phyloP scores from a whole-genome alignment of 306 rosid species.

The Cicer pinnatifidum region DNA sequence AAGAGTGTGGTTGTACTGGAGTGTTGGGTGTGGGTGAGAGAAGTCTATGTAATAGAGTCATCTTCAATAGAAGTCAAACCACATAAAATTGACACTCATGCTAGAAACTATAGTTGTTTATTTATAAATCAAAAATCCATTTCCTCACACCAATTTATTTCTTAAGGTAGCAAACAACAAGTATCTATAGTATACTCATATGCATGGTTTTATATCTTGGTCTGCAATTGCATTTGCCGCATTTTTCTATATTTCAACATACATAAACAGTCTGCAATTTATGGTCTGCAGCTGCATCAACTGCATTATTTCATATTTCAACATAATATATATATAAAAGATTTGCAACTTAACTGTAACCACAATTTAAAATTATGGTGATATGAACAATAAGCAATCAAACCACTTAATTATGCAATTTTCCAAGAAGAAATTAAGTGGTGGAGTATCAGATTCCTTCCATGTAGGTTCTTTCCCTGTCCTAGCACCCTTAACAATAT shows the following conservation, averaged over 20 bases:
- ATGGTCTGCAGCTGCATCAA: too few relatives aligned
- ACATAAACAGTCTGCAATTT: too few relatives aligned
- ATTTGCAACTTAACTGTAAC: not conserved
- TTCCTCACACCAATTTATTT: not conserved
- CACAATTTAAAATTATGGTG: not conserved
- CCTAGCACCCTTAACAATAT: too few relatives aligned
- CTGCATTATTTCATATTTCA: too few relatives aligned
- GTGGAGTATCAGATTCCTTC: conserved; percentile 64
- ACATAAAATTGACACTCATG: too few relatives aligned
- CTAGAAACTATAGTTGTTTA: not conserved
- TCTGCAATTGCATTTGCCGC: too few relatives aligned
- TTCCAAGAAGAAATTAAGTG: conserved; percentile 67
- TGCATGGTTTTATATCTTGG: not conserved
- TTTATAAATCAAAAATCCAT: not conserved
- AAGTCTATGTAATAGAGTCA: too few relatives aligned
- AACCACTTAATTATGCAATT: conserved; percentile 19
- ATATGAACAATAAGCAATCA: not conserved
- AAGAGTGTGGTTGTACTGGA: too few relatives aligned
- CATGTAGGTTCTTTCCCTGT: conserved; percentile 45
- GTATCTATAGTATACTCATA: not conserved
- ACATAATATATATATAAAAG: too few relatives aligned
- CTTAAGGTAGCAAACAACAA: conserved; percentile 1
- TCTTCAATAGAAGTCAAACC: not conserved
- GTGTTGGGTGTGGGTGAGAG: too few relatives aligned
- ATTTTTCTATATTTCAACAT: not conserved